Conservation (phyloP, 1,139 yeast genomes). For the Ogataea hybrid region DNA sequence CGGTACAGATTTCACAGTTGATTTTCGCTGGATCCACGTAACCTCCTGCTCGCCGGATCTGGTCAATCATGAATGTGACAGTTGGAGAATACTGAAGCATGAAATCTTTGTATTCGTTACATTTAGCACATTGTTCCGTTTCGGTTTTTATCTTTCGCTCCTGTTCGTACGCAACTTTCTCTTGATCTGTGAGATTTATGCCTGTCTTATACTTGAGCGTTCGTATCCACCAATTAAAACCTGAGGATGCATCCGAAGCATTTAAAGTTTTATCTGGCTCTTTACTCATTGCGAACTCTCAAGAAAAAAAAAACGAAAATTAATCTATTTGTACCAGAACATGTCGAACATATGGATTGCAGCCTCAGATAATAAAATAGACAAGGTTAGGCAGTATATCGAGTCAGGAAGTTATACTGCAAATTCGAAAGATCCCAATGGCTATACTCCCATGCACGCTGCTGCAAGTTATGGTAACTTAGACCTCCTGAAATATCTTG, state of each 20-base stretch:
- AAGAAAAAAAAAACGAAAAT: conserved; percentile 1
- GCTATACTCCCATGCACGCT: conserved; percentile 95
- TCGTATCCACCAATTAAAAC: conserved; percentile 80
- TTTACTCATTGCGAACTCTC: not conserved
- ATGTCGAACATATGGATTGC: conserved; percentile 82
- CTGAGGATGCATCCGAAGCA: conserved; percentile 17
- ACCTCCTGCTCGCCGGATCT: conserved; percentile 70
- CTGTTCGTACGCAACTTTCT: conserved; percentile 54
- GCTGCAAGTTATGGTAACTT: conserved; percentile 90
- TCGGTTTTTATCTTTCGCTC: conserved; percentile 34
- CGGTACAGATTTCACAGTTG: conserved; percentile 74
- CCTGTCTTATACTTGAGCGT: conserved; percentile 74
- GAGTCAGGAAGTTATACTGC: conserved; percentile 54
- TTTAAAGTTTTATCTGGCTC: conserved; percentile 10
- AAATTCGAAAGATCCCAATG: conserved; percentile 82
- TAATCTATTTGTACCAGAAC: not conserved
- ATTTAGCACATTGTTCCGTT: conserved; percentile 55
- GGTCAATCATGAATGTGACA: conserved; percentile 84
- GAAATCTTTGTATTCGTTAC: conserved; percentile 78
- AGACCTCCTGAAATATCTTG: conserved; percentile 59
- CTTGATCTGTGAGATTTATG: conserved; percentile 55
- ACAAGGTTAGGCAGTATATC: conserved; percentile 55
- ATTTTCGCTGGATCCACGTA: conserved; percentile 48
- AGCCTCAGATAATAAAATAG: conserved; percentile 78
- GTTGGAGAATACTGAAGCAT: conserved; percentile 78